Base-by-base conservation (phyloP, 2,329 filamentous ascomycete genomes). In the Daldinia sp. region DNA sequence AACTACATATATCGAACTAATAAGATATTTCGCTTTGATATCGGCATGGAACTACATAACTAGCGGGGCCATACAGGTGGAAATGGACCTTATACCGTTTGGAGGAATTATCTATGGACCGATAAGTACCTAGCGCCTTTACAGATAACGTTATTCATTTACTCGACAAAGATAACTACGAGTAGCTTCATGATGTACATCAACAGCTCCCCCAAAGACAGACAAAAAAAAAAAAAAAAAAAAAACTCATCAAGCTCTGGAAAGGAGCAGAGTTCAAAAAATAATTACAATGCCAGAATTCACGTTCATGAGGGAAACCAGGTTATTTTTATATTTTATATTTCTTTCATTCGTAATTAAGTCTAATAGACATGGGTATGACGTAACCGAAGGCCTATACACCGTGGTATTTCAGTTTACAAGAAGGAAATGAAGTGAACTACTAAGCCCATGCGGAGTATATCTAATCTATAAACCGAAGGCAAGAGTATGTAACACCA, bases 341-440 rank as follows among this genome's bases (percentile, higher is more conserved):
- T 68, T 75, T 77, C 76, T 72, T 75, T 76, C 72, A 74, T 76
- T 75, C 66, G 66, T 65, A 51, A 75, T 76, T 76, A 76, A 74
- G 74, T 73, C 75, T 77, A 76, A 74, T 67, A 74, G 70, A 76
- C 74, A 72, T 74, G 76, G 76, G 74, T 77, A 75, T 77, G 69
- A 68, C 59, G 70, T 74, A 75, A 77, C 75, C 75, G 70, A 69
- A 54, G 53, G 74, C 75, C 74, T 73, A 72, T 71, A 72, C 72
- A 72, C 72, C 74, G 74, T 72, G 78, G 76, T 76, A 74, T 75
- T 77, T 75, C 68, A 77, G 76, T 77, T 75, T 77, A 77, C 75
- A 78, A 74, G 75, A 79, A 78, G 74, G 72, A 76, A 77, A 75
- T 71, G 71, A 72, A 67, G 71, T 74, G 71, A 67, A 74, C 74